Percentiles rank a stretch among this genome's conserved stretches.
phyloP scores from a whole-genome alignment of 306 rosid genomes.

The Gillenia trifoliata region DNA sequence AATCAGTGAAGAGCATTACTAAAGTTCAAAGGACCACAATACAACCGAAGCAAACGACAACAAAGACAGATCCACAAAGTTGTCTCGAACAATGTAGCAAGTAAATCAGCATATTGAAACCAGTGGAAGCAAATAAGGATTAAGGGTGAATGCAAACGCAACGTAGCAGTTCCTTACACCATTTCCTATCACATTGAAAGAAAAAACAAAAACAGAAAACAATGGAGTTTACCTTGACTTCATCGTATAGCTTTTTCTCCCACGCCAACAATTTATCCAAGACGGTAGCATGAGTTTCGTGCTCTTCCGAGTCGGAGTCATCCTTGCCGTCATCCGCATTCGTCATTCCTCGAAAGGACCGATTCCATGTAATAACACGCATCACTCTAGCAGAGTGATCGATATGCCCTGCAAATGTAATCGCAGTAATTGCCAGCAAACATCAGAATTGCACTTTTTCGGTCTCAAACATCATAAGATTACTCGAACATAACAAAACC shows the following conservation, averaged over 20 bases:
- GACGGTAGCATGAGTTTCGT: constrained; percentile 88
- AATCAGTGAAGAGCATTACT: background rate
- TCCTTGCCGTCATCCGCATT: constrained; percentile 59
- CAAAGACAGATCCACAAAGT: background rate
- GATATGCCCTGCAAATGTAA: constrained; percentile 62
- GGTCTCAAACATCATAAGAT: background rate
- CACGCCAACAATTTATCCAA: constrained; percentile 95
- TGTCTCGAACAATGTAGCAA: background rate
- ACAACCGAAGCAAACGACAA: background rate
- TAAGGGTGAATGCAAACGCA: background rate
- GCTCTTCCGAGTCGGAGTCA: constrained; percentile 68
- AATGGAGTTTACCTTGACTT: constrained; percentile 60
- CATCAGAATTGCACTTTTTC: background rate
- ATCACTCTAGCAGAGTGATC: constrained; percentile 91
- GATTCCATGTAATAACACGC: constrained; percentile 94
- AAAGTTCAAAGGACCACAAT: background rate
- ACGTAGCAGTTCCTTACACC: background rate
- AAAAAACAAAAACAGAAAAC: background rate
- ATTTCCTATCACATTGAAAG: background rate
- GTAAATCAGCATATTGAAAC: background rate
- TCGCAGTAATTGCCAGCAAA: background rate
- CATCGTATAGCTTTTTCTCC: constrained; percentile 96
- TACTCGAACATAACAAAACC: background rate
- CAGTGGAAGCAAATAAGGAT: background rate
- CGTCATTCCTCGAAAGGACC: constrained; percentile 64